phyloP scores from a whole-genome alignment of 1,139 yeast species.

The Meyerozyma carpophila region DNA sequence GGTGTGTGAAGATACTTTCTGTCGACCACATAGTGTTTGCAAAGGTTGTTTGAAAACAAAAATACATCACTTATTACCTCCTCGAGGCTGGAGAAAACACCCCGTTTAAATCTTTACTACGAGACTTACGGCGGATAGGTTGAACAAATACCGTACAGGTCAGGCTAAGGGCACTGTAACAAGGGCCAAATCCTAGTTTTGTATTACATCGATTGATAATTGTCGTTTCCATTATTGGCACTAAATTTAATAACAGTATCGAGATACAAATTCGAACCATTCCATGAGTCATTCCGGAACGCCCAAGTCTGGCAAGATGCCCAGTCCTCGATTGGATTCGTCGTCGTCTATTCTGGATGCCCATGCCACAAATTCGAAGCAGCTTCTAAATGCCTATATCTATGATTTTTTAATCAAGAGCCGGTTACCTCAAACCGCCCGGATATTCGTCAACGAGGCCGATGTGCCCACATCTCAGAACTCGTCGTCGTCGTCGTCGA shows the following conservation, averaged over 20 bases:
- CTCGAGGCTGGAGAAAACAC: not conserved
- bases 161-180: not conserved
- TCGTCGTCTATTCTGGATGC: slow-evolving; percentile 36
- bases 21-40: not conserved
- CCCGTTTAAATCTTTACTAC: not conserved
- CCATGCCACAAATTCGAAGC: slow-evolving; percentile 54
- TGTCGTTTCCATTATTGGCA: not conserved
- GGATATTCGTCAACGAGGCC: slow-evolving; percentile 68
- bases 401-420: slow-evolving; percentile 82
- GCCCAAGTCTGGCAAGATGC: slow-evolving; percentile 2
- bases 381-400: slow-evolving; percentile 75
- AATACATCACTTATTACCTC: not conserved
- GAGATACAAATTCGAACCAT: not conserved
- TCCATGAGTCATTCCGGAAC: slow-evolving; percentile 4
- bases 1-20: not conserved
- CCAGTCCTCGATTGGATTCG: slow-evolving; percentile 14
- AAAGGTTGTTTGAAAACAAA: not conserved
- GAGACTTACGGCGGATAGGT: not conserved
- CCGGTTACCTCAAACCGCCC: slow-evolving; percentile 66
- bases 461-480: slow-evolving; percentile 36
- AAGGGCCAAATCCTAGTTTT: too few relatives aligned
- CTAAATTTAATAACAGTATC: not conserved
- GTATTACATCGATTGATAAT: too few relatives aligned
- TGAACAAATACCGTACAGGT: not conserved
- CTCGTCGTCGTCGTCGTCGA: slow-evolving; percentile 1